Evolutionary conservation across 495 filamentous ascomycete genomes (phyloP).

Genomic region (Geopyxis carbonaria): DNA sequence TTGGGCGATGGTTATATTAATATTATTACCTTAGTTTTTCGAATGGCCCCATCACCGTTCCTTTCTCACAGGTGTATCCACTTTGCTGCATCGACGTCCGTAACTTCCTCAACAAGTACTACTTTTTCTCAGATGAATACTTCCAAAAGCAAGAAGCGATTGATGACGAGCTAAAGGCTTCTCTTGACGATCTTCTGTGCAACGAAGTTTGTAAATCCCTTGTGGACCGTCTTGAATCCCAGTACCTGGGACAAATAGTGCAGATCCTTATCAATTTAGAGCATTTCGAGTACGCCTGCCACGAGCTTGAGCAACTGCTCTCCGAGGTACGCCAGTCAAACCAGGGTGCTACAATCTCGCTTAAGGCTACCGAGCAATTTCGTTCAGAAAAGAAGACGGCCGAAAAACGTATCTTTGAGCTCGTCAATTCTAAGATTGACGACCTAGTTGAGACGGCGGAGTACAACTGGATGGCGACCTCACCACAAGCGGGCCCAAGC

Average conservation of each 20-base stretch:
- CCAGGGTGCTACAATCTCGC: conserved; percentile 48
- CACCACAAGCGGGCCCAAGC: conserved; percentile 49
- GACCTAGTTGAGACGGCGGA: conserved; percentile 93
- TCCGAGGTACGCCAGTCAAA: conserved; percentile 63
- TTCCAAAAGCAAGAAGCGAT: conserved; percentile 75
- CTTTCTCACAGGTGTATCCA: conserved; percentile 98
- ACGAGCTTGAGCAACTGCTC: conserved; percentile 67
- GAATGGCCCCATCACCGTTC: conserved; percentile 76
- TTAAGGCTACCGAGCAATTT: conserved; percentile 74
- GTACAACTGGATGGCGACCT: conserved; percentile 76
- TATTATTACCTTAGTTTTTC: conserved; percentile 44
- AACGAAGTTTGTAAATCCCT: conserved; percentile 78
- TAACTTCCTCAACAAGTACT: conserved; percentile 91
- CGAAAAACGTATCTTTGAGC: conserved; percentile 93
- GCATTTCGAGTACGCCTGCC: conserved; percentile 86
- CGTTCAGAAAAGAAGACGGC: conserved; percentile 81
- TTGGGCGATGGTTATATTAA: too few relatives aligned
- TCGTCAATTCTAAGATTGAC: conserved; percentile 97
- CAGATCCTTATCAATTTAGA: conserved; percentile 96
- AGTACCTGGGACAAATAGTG: conserved; percentile 86
- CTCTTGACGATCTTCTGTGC: conserved; percentile 78
- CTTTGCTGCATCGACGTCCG: conserved; percentile 94
- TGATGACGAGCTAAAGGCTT: conserved; percentile 61
- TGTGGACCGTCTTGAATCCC: conserved; percentile 66
- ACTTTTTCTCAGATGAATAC: conserved; percentile 85